Base-by-base conservation (phyloP, 352 stramenopile genomes). In the Phytophthora aleatoria region DNA sequence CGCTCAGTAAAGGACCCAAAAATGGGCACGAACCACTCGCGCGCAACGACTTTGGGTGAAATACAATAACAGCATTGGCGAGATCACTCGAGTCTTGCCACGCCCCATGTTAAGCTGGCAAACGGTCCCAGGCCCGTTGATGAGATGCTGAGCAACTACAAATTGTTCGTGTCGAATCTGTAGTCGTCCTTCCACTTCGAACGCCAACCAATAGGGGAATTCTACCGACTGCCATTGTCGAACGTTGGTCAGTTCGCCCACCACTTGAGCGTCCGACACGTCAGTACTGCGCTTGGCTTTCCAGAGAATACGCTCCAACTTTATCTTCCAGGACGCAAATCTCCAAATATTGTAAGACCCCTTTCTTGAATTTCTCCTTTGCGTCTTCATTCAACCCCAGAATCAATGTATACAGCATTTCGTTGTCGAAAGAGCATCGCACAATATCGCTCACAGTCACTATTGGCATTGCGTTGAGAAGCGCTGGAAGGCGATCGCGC, bases 91-190 rank as follows among this genome's bases (percentile, higher is more conserved):
- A n/a, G 87, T 96, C 71, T 96, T 96, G n/a, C 90, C 90, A 26
- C 85, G 67, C 0, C 89, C 90, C 87, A 96, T 96, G 57, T 96
- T 96, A 5, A 97, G 73, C 56, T 97, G 87, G 11, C 84, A 90
- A 10, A 96, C 80, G 3, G 81, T 74, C 28, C 83, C 77, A 11
- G 77, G 77, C 11, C 81, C 67, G 8, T 88, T 43, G 35, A 96
- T 83, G 20, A 97, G 63, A 44, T 96, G 83, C n/a, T 76, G 54
- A 7, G 85, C 79, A 28, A 96, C 76, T 3, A 87, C 67, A 52
- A 80, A 93, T 58, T 97, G 88, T 36, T 93, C 84, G n/a, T 77
- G 81, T 0, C 87, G 78, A 27, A 96, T 97, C 60, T 94, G 83
- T 15, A 97, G 52, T 15, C 66, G 33, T 5, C 81, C 80, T 74